Conservation (phyloP, 192 early-diverging fungal genomes). For the Coemansia pectinata region DNA sequence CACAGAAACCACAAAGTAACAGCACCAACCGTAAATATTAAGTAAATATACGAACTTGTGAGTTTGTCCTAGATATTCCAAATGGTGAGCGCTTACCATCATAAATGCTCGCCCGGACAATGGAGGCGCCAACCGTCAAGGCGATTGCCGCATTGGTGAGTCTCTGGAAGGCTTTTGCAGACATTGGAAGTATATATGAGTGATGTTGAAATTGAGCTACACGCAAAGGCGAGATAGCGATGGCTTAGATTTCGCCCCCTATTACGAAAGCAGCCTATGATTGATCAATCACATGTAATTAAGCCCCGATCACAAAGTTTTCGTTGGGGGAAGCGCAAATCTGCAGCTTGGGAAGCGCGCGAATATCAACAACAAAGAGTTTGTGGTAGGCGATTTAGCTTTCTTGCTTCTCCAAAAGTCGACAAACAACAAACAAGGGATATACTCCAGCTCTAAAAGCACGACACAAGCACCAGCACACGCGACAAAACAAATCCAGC, state of each 20-base stretch:
- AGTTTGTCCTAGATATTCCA: neutral
- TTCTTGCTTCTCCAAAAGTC: slow-evolving; percentile 16
- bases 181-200: slow-evolving; percentile 16
- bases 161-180: slow-evolving; percentile 54
- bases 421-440: slow-evolving; percentile 13
- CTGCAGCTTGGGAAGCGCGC: neutral
- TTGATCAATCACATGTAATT: neutral
- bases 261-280: neutral
- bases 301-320: neutral
- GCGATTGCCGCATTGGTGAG: slow-evolving; percentile 83
- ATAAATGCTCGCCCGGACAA: slow-evolving; percentile 85
- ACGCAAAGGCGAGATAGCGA: neutral
- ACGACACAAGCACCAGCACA: neutral
- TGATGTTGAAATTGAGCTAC: neutral
- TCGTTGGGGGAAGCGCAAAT: slow-evolving; percentile 11
- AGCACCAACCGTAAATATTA: neutral
- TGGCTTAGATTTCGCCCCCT: neutral
- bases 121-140: slow-evolving; percentile 66
- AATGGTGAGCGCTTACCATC: slow-evolving; percentile 68
- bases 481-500: neutral
- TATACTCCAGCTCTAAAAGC: slow-evolving; percentile 1
- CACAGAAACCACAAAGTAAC: neutral
- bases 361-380: neutral
- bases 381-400: neutral
- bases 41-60: neutral